phyloP scores from a whole-genome alignment of 192 early-diverging fungal species.

The Gryganskiella cystojenkinii region DNA sequence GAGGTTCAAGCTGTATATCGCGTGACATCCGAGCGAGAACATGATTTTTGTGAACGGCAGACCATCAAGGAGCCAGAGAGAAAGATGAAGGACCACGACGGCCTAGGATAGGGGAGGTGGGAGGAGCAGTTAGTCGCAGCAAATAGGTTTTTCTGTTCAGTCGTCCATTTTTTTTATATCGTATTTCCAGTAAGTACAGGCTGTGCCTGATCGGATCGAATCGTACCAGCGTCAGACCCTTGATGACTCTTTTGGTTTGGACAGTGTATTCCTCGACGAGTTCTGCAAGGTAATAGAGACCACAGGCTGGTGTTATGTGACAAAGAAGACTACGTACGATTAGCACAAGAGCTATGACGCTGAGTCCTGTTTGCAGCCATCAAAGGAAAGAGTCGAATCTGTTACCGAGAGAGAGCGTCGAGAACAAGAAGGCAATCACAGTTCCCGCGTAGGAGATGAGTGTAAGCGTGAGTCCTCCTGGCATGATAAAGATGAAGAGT shows the following conservation, averaged over 20 bases:
- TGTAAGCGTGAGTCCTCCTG: constrained; percentile 47
- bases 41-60: constrained; percentile 74
- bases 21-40: constrained; percentile 82
- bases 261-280: constrained; percentile 86
- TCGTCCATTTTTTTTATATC: background rate
- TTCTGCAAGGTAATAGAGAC: constrained; percentile 80
- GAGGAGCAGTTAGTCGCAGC: background rate
- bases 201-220: too few species aligned
- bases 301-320: constrained; percentile 68
- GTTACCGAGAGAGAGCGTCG: constrained; percentile 69
- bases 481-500: constrained; percentile 6
- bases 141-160: too few species aligned
- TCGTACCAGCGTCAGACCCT: constrained; percentile 67
- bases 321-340: background rate
- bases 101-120: constrained; percentile 40
- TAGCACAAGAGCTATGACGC: background rate
- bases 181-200: too few species aligned
- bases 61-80: constrained; percentile 83
- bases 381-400: background rate
- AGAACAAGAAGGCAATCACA: constrained; percentile 60
- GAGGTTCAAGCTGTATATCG: constrained; percentile 84
- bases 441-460: constrained; percentile 65
- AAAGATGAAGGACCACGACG: constrained; percentile 73
- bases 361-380: background rate
- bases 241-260: constrained; percentile 79